Percentiles rank a stretch among this genome's conserved stretches.
Conservation (phyloP, 2,329 filamentous ascomycete genomes). For the Aspergillus fischeri region DNA sequence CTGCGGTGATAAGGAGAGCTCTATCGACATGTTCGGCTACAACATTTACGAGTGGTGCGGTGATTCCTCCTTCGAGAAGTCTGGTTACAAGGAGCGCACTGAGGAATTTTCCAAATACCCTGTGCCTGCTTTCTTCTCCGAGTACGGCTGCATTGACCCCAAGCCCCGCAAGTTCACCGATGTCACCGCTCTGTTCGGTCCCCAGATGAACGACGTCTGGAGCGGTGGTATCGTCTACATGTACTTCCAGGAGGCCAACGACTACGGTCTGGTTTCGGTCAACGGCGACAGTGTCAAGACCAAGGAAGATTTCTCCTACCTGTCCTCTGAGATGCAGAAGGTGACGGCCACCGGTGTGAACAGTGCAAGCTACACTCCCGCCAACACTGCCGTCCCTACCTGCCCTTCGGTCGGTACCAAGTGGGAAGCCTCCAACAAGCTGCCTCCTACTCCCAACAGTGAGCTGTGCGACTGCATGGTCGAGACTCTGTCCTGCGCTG, state of each 20-base stretch:
- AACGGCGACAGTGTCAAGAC: conserved; percentile 60
- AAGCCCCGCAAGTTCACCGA: conserved; percentile 77
- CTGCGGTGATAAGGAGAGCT: conserved; percentile 62
- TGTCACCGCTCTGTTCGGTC: conserved; percentile 72
- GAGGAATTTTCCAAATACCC: conserved; percentile 85
- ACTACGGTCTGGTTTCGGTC: conserved; percentile 68
- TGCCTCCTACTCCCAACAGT: conserved; percentile 78
- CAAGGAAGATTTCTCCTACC: conserved; percentile 68
- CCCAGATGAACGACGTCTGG: conserved; percentile 80
- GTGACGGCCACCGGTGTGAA: conserved; percentile 64
- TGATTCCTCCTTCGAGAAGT: conserved; percentile 68
- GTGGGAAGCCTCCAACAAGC: conserved; percentile 66
- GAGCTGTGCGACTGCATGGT: conserved; percentile 84
- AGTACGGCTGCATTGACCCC: conserved; percentile 88
- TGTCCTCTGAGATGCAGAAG: conserved; percentile 66
- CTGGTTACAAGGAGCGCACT: conserved; percentile 78
- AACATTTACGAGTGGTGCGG: conserved; percentile 99
- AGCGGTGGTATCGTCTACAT: conserved; percentile 98
- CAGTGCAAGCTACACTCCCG: conserved; percentile 65
- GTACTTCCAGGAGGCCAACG: conserved; percentile 89
- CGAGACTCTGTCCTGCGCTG: conserved; percentile 65
- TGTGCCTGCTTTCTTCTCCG: conserved; percentile 95
- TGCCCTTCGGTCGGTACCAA: conserved; percentile 64
- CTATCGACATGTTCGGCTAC: conserved; percentile 99
- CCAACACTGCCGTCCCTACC: conserved; percentile 61